These are phyloP conservation scores for Diaporthe vexans DNA, from an alignment of 2,329 filamentous ascomycete species.

Conservation along the genomic window DNA sequence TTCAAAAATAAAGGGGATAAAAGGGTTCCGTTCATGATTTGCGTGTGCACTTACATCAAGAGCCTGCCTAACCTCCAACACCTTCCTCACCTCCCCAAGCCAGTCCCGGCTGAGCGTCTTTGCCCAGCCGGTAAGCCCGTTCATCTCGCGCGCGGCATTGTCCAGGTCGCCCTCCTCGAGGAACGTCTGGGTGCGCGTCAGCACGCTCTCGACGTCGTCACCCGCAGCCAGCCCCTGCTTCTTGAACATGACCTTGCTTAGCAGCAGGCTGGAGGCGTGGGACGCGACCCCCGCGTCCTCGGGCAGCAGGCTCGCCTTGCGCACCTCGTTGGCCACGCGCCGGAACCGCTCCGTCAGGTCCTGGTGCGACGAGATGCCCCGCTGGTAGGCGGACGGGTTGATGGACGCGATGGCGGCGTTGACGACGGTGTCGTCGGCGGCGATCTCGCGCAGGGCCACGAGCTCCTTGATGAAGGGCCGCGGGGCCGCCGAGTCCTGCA, in stretches of 20 bases:
- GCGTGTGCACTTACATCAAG: slow-evolving; percentile 80
- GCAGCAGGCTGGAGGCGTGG: slow-evolving; percentile 88
- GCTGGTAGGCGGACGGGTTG: slow-evolving; percentile 93
- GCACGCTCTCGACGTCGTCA: slow-evolving; percentile 92
- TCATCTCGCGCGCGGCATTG: slow-evolving; percentile 94
- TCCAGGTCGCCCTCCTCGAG: slow-evolving; percentile 96
- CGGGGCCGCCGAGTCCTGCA: slow-evolving; percentile 81
- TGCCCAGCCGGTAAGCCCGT: slow-evolving; percentile 91
- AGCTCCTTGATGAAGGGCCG: slow-evolving; percentile 93
- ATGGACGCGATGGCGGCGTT: slow-evolving; percentile 96
- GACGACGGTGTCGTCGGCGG: slow-evolving; percentile 85
- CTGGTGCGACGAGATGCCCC: slow-evolving; percentile 84
- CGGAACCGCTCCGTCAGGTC: slow-evolving; percentile 97
- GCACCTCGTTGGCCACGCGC: slow-evolving; percentile 89
- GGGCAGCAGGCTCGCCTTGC: slow-evolving; percentile 92
- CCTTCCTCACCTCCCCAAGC: slow-evolving; percentile 90
- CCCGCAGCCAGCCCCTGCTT: slow-evolving; percentile 89
- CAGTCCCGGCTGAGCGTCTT: slow-evolving; percentile 96
- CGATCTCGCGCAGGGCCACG: slow-evolving; percentile 93
- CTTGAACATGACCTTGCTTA: slow-evolving; percentile 97
- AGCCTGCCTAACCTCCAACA: slow-evolving; percentile 95
- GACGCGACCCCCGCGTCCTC: slow-evolving; percentile 95
- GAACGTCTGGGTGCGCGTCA: slow-evolving; percentile 89
- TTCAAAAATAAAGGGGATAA: slow-evolving; percentile 12
- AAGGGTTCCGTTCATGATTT: neutral